phyloP scores from a whole-genome alignment of 2,329 filamentous ascomycete species.

The Emericellopsis atlantica region DNA sequence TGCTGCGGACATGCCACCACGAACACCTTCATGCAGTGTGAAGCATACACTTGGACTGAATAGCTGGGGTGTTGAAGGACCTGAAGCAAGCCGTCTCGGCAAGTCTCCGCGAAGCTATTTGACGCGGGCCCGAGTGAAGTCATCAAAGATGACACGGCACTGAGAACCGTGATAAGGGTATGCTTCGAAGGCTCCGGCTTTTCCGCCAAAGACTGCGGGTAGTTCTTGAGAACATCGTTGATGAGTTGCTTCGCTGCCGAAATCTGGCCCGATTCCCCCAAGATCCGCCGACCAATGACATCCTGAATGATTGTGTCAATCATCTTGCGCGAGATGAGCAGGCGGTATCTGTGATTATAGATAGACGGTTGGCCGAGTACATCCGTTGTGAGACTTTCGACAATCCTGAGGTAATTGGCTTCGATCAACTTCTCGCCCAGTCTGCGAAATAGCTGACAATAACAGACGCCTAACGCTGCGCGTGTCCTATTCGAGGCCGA shows the following conservation, averaged over 20 bases:
- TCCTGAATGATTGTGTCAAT: slow-evolving; percentile 75
- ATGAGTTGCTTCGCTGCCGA: slow-evolving; percentile 70
- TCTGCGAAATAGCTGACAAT: slow-evolving; percentile 65
- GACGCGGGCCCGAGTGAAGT: slow-evolving; percentile 71
- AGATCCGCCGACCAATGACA: slow-evolving; percentile 65
- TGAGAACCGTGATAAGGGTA: slow-evolving; percentile 65
- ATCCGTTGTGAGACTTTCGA: slow-evolving; percentile 69
- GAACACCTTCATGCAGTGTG: slow-evolving; percentile 75
- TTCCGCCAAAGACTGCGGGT: slow-evolving; percentile 80
- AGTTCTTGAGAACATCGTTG: slow-evolving; percentile 86
- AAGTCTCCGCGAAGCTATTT: slow-evolving; percentile 65
- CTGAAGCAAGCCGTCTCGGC: slow-evolving; percentile 77
- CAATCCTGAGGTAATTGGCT: slow-evolving; percentile 66
- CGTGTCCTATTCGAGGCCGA: slow-evolving; percentile 71
- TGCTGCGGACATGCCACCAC: slow-evolving; percentile 88
- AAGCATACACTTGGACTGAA: slow-evolving; percentile 83
- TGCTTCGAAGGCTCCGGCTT: slow-evolving; percentile 82
- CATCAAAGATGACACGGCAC: slow-evolving; percentile 68
- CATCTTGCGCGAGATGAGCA: slow-evolving; percentile 74
- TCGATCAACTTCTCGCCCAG: slow-evolving; percentile 78
- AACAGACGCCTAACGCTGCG: slow-evolving; percentile 77
- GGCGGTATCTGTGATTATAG: slow-evolving; percentile 73
- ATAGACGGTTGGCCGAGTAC: slow-evolving; percentile 66
- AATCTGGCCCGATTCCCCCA: slow-evolving; percentile 82
- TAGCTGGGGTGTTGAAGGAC: slow-evolving; percentile 92